A percentile compares a stretch with the other conserved stretches of the same genome.
These are phyloP conservation scores for Boechera retrofracta DNA, from an alignment of 345 rosid genomes.

Conservation along the genomic window DNA sequence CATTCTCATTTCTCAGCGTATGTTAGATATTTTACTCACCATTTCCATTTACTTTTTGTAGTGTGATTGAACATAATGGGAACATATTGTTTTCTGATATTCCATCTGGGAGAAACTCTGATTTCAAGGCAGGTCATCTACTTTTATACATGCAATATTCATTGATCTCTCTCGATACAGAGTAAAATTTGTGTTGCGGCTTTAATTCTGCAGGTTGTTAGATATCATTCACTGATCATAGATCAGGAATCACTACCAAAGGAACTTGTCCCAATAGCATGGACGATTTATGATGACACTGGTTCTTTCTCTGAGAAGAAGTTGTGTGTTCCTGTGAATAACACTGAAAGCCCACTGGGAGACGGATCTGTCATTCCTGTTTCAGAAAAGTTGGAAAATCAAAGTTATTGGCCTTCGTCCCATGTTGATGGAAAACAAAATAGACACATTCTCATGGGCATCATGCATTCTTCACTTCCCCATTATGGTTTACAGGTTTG, in stretches of 20 bases:
- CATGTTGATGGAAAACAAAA: conserved; percentile 39
- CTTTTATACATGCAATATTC: conserved; percentile 20
- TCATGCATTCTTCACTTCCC: conserved; percentile 85
- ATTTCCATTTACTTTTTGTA: conserved; percentile 43
- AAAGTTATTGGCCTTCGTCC: conserved; percentile 43
- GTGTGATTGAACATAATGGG: conserved; percentile 88
- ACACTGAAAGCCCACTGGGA: conserved; percentile 36
- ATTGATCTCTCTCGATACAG: conserved; percentile 24
- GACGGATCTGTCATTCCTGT: conserved; percentile 39
- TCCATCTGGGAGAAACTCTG: conserved; percentile 82
- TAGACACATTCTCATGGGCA: conserved; percentile 77
- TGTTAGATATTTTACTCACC: conserved; percentile 26
- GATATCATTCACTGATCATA: conserved; percentile 90
- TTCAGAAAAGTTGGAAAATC: conserved; percentile 44
- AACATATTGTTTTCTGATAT: conserved; percentile 69
- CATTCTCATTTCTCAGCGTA: background rate
- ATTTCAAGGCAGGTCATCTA: conserved; percentile 71
- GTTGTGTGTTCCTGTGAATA: conserved; percentile 44
- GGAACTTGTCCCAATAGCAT: conserved; percentile 86
- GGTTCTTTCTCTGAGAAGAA: conserved; percentile 59
- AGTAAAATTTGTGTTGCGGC: conserved; percentile 24
- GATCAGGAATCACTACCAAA: conserved; percentile 81
- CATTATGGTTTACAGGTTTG: conserved; percentile 96
- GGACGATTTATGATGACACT: conserved; percentile 63
- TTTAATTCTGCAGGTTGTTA: conserved; percentile 69